These are phyloP conservation scores for Oryza brachyantha DNA, from an alignment of 176 grass and related monocot species.

Conservation along the genomic window DNA sequence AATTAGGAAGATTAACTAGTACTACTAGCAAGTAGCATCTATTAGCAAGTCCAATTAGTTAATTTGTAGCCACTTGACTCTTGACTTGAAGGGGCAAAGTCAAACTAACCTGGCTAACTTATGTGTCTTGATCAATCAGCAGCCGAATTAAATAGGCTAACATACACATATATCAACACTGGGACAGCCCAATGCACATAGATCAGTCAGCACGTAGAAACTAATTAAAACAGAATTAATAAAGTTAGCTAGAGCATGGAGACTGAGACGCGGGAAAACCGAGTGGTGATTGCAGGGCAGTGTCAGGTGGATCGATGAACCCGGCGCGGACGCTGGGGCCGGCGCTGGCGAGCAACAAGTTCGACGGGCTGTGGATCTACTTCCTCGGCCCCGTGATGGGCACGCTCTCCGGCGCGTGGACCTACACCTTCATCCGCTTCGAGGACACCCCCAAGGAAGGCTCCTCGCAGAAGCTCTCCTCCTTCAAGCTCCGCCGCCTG, in stretches of 20 bases:
- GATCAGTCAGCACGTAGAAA: neutral
- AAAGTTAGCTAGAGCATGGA: neutral
- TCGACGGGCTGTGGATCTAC: constrained; percentile 81
- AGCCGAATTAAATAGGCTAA: neutral
- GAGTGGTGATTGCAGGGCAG: constrained; percentile 71
- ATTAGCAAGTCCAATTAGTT: neutral
- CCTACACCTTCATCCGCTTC: constrained; percentile 72
- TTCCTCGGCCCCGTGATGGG: constrained; percentile 78
- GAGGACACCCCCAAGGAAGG: constrained; percentile 35
- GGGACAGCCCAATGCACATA: neutral
- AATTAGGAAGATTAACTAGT: neutral
- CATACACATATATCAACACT: neutral
- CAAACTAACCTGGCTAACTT: constrained; percentile 19
- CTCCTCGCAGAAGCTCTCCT: constrained; percentile 56
- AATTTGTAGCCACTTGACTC: constrained; percentile 7
- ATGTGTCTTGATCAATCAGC: neutral
- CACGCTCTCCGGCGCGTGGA: constrained; percentile 63
- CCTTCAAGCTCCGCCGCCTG: constrained; percentile 90
- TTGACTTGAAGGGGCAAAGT: neutral
- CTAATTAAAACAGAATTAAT: neutral
- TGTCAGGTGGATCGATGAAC: constrained; percentile 99
- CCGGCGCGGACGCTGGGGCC: constrained; percentile 90
- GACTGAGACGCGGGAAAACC: constrained; percentile 40
- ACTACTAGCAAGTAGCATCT: no score
- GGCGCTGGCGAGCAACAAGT: constrained; percentile 78